Conservation (phyloP, 148 eudicot species). For the Drosera capensis region DNA sequence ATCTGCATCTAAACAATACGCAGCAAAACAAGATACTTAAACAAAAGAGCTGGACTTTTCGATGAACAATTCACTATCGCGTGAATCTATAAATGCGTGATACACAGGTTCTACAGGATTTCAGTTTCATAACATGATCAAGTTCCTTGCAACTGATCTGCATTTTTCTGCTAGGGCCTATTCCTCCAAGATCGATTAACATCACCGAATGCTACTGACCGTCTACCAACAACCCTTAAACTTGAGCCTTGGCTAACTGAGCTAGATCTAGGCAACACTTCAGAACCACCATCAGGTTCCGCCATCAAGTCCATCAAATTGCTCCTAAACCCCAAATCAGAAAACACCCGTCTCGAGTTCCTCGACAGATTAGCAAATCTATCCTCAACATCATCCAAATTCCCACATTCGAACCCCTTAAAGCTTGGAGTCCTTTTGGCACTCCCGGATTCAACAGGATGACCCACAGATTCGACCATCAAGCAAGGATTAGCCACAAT, state of each 20-base stretch:
- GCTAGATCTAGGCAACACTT: slow-evolving; percentile 10
- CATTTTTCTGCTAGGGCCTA: too few relatives aligned
- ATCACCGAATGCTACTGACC: slow-evolving; percentile 7
- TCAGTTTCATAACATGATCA: too few relatives aligned
- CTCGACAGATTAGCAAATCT: slow-evolving; percentile 16
- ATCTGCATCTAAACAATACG: too few relatives aligned
- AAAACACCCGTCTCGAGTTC: slow-evolving; percentile 50
- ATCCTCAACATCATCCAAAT: slow-evolving; percentile 23
- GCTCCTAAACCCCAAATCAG: slow-evolving; percentile 71
- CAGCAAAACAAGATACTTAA: too few relatives aligned
- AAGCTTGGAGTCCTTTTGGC: slow-evolving; percentile 15
- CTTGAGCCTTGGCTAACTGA: slow-evolving; percentile 13
- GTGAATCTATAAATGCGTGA: too few relatives aligned
- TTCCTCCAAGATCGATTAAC: neutral
- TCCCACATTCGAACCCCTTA: slow-evolving; percentile 22
- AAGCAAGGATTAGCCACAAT: slow-evolving; percentile 51
- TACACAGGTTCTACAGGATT: too few relatives aligned
- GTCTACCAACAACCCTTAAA: slow-evolving; percentile 21
- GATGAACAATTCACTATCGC: too few relatives aligned
- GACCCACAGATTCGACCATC: slow-evolving; percentile 69
- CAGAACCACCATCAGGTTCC: slow-evolving; percentile 17
- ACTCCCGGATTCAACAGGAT: slow-evolving; percentile 32
- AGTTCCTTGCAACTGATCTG: too few relatives aligned
- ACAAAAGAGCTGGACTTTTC: too few relatives aligned
- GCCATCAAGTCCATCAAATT: slow-evolving; percentile 82